Percentiles rank a stretch among this genome's conserved stretches.
Conservation (phyloP, 2,329 filamentous ascomycete genomes). For the Neopestalotiopsis rosae region DNA sequence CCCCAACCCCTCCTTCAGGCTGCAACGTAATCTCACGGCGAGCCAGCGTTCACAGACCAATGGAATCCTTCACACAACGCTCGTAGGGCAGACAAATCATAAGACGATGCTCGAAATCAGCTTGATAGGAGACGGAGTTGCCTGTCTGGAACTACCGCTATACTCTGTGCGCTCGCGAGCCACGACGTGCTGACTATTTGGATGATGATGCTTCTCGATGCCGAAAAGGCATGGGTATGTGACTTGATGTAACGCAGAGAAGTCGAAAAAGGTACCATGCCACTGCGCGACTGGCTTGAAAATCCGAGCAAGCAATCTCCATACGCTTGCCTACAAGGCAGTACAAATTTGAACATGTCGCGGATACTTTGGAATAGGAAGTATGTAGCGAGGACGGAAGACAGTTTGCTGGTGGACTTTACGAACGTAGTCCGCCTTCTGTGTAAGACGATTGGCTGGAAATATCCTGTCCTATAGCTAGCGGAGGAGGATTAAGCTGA, state of each 20-base stretch:
- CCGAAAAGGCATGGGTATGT: no score
- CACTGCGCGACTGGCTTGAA: not conserved
- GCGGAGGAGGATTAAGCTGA: not conserved
- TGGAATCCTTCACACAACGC: not conserved
- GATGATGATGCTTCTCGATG: not conserved
- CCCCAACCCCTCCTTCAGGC: not conserved
- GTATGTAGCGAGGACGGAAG: no score
- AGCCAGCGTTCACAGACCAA: slow-evolving; percentile 1
- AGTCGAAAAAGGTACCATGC: slow-evolving; percentile 1
- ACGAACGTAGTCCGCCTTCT: not conserved
- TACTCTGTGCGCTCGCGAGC: not conserved
- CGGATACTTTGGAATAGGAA: no score
- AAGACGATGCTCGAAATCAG: not conserved
- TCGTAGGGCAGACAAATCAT: not conserved
- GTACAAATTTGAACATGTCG: no score
- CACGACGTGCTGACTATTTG: not conserved
- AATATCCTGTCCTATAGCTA: not conserved
- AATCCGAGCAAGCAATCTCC: not conserved
- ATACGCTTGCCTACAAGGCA: not conserved
- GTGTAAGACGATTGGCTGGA: slow-evolving; percentile 12
- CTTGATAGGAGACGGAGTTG: not conserved
- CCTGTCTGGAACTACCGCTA: not conserved
- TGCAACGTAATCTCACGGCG: not conserved
- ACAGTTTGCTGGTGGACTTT: no score
- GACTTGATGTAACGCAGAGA: not conserved